phyloP scores from a whole-genome alignment of 2,329 filamentous ascomycete genomes.

The Aspergillus tubingensis region DNA sequence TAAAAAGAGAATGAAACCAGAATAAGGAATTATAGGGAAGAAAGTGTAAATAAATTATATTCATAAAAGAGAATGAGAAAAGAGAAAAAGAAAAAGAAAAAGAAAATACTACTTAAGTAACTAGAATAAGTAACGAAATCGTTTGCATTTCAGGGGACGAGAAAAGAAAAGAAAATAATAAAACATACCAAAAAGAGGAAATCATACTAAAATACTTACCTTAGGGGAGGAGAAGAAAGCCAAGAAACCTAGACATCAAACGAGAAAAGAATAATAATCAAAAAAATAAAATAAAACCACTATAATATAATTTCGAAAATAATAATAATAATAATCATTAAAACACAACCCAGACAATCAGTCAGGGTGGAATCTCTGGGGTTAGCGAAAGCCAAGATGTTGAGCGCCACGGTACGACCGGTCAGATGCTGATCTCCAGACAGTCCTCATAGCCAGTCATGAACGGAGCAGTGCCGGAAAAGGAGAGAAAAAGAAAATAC shows the following conservation, averaged over 20 bases:
- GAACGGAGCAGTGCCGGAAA: constrained; percentile 5
- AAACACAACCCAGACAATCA: neutral
- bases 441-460: neutral
- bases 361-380: constrained; percentile 12
- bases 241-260: neutral
- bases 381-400: constrained; percentile 9
- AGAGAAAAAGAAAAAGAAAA: neutral
- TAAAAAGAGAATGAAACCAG: neutral
- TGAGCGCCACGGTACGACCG: constrained; percentile 19
- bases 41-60: constrained; percentile 2
- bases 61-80: constrained; percentile 8
- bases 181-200: no score
- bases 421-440: constrained; percentile 22
- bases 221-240: no score
- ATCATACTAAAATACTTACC: no score
- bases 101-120: neutral
- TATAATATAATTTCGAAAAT: neutral
- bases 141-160: no score
- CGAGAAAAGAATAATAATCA: neutral
- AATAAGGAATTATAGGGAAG: no score
- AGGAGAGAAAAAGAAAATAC: constrained; percentile 2
- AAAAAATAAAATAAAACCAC: neutral
- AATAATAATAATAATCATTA: neutral
- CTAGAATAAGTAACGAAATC: neutral
- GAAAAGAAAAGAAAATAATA: no score